Percentiles rank a stretch among this genome's conserved stretches.
These are phyloP conservation scores for Abortiporus biennis DNA, from an alignment of 1,284 basidiomycete genomes.

Conservation along the genomic window DNA sequence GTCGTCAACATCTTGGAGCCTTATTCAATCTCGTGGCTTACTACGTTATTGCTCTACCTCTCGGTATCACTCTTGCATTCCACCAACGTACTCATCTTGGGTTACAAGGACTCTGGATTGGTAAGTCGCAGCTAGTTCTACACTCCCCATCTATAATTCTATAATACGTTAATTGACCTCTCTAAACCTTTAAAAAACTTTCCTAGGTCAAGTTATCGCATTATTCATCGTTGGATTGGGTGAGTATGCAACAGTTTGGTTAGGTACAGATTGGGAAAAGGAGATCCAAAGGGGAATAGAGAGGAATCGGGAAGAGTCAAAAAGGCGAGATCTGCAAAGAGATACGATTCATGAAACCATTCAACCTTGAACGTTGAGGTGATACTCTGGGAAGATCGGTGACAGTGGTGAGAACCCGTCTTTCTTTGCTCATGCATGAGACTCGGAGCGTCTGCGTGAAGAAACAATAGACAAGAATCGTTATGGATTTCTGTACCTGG, in stretches of 20 bases:
- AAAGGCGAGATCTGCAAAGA: constrained; percentile 17
- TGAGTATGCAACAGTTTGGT: constrained; percentile 61
- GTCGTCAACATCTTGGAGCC: constrained; percentile 70
- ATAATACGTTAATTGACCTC: background rate
- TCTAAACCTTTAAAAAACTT: background rate
- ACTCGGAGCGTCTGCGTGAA: too few species aligned
- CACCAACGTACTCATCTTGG: constrained; percentile 35
- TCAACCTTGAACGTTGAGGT: too few species aligned
- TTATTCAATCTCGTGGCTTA: constrained; percentile 73
- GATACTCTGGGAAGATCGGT: too few species aligned
- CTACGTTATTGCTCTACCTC: constrained; percentile 65
- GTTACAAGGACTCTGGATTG: constrained; percentile 67
- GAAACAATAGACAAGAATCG: too few species aligned
- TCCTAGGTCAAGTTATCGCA: constrained; percentile 62
- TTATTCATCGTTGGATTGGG: constrained; percentile 67
- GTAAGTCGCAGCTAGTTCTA: constrained; percentile 16
- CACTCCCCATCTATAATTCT: background rate
- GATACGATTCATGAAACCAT: too few species aligned
- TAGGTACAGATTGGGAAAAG: constrained; percentile 58
- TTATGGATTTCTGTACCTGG: too few species aligned
- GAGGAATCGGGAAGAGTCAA: constrained; percentile 47
- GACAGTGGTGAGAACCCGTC: too few species aligned
- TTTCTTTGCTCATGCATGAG: too few species aligned
- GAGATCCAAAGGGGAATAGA: constrained; percentile 49
- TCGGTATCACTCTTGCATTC: constrained; percentile 69